phyloP scores from a whole-genome alignment of 352 stramenopile species.

The Blastocystis sp. region DNA sequence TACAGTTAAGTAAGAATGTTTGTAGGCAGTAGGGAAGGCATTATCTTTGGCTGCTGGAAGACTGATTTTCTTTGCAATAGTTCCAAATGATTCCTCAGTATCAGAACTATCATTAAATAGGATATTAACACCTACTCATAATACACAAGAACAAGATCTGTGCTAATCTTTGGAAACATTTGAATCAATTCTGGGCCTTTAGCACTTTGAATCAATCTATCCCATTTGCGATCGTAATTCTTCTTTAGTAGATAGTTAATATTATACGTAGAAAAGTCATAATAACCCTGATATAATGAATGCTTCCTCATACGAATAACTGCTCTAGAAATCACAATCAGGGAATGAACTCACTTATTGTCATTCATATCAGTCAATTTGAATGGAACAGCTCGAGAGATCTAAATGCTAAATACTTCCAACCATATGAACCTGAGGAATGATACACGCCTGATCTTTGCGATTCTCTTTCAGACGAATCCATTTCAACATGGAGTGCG shows the following conservation, averaged over 20 bases:
- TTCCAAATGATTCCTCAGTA: too few species aligned
- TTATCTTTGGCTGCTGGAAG: too few species aligned
- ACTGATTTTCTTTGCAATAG: too few species aligned
- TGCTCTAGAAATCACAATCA: background rate
- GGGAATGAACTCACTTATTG: slow-evolving; percentile 55
- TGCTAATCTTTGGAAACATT: too few species aligned
- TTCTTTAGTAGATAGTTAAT: slow-evolving; percentile 69
- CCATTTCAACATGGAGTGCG: slow-evolving; percentile 79
- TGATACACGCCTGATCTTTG: slow-evolving; percentile 67
- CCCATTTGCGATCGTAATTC: slow-evolving; percentile 65
- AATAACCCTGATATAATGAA: slow-evolving; percentile 64
- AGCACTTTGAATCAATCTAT: slow-evolving; percentile 4
- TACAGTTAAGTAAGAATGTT: too few species aligned
- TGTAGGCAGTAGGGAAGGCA: too few species aligned
- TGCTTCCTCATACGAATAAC: too few species aligned
- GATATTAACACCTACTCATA: too few species aligned
- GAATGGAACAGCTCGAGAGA: slow-evolving; percentile 73
- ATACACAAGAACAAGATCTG: too few species aligned
- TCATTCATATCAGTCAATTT: slow-evolving; percentile 68
- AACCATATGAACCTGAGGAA: slow-evolving; percentile 69
- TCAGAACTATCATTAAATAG: too few species aligned
- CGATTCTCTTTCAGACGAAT: slow-evolving; percentile 70
- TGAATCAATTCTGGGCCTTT: too few species aligned
- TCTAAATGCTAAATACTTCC: background rate
- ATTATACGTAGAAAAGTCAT: slow-evolving; percentile 66